Base-by-base conservation (phyloP, 192 early-diverging fungal genomes). In the Coemansia sp. region DNA sequence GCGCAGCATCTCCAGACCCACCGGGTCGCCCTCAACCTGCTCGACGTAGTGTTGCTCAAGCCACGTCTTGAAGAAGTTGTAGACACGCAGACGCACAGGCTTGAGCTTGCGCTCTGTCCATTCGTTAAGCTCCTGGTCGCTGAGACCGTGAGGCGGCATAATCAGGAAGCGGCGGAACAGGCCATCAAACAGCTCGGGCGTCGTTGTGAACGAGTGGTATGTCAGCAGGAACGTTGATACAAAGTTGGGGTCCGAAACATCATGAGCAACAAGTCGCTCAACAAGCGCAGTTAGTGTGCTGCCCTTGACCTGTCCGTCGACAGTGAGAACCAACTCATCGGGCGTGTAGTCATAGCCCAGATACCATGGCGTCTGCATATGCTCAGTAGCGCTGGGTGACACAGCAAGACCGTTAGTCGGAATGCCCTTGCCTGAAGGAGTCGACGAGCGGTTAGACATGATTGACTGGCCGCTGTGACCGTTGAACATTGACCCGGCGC, bases 51-150 rank as follows among this genome's bases (percentile, higher is more conserved):
- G 91, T 58, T 81, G 85, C 77, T 99, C 96, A 9, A 98, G 72
- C 96, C 96, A 99, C n/a, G 80, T 87, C 75, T 96, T 99, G 64
- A 98, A 81, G 34, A 96, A 82, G 64, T 94, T 96, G 80, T 87
- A 95, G 1, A 97, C 95, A 18, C 93, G 91, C 51, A 96, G 83
- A n/a, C 95, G 89, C 48, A 99, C 81, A 13, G 93, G 86, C 45
- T 85, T 93, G 62, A 87, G 83, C 68, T 97, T 98, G 62, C 85
- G 85, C 55, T 92, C 89, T 13, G 57, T 80, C 95, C 95, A 99
- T 15, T 83, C 65, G n/a, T 80, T 73, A 30, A 86, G 52, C 69
- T 99, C 89, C 37, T 82, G 66, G 0, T 59, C 62, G 9, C 62
- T 77, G 42, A 99, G 62, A 14, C 71, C 84, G 17, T 51, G 41